Base-by-base conservation (phyloP, 441 rosid species). In the Biscutella laevigata region DNA sequence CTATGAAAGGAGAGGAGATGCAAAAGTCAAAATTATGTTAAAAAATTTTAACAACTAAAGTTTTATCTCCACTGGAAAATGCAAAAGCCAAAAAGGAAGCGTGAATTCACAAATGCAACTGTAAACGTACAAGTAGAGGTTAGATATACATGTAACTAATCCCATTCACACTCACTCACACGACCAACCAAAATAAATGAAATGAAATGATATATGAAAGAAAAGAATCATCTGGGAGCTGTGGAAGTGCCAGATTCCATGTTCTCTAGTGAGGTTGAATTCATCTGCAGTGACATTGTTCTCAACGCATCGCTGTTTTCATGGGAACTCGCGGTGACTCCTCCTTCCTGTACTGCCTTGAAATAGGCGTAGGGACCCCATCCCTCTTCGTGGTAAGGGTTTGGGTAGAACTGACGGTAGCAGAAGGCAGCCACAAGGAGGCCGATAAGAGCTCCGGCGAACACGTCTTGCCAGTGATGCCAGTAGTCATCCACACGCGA, bases 321-420 rank as follows among this genome's bases (percentile, higher is more conserved):
- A n/a, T 66, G 61, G 11, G 38, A 16, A 5, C 26, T 30, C 15
- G 15, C 15, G 20, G 54, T 7, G 8, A 32, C 39, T 21, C 49
- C 73, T 35, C 76, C 41, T 30, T 70, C 82, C 55, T 74, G 82
- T 13, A 73, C 28, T 4, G 85, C 87, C 46, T 7, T 66, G 33
- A 80, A 81, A 38, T 85, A 85, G 1, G 91, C 94, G 5, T 82
- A 81, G 8, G 94, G 88, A n/a, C 87, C 80, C 91, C 96, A 88
- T 37, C 91, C 94, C 59, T 86, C 73, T 1, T 76, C 83, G 4
- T 71, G 61, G 65, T 81, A 70, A 30, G 97, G 96, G 4, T 81
- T 61, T 6, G 95, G 84, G 51, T 80, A 89, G 55, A 83, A 89
- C 58, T 86, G 95, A 38, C 70, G 72, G 64, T 89, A 89, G 61